phyloP scores from a whole-genome alignment of 768 basidiomycete genomes.

The Filobasidium wieringae region DNA sequence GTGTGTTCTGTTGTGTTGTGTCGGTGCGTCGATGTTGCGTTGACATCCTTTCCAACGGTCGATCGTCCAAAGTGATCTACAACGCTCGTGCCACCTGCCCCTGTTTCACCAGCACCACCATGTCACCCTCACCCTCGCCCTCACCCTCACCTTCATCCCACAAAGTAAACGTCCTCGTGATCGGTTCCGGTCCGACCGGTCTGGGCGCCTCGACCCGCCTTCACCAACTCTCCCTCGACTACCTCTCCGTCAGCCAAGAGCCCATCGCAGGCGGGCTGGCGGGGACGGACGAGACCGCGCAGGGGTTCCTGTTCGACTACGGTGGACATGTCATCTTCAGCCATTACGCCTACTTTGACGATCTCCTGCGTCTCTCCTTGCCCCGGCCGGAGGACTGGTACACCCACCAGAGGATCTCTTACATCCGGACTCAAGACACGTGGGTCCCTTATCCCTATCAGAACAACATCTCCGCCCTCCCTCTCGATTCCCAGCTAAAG shows the following conservation, averaged over 20 bases:
- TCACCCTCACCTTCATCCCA: background rate
- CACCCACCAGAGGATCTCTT: conserved; percentile 40
- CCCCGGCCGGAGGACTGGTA: conserved; percentile 40
- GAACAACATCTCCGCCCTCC: conserved; percentile 41
- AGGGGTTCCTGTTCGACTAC: conserved; percentile 42
- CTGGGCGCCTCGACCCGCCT: conserved; percentile 41
- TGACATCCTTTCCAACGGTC: too few relatives aligned
- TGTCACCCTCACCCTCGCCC: background rate
- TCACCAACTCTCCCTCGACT: conserved; percentile 31
- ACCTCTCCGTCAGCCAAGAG: conserved; percentile 34
- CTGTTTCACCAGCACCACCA: too few relatives aligned
- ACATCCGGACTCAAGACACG: conserved; percentile 33
- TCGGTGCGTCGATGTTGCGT: too few relatives aligned
- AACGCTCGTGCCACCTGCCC: too few relatives aligned
- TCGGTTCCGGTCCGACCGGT: conserved; percentile 41
- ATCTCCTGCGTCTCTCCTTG: conserved; percentile 37
- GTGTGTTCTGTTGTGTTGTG: too few relatives aligned
- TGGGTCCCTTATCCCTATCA: conserved; percentile 41
- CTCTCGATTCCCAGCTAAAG: conserved; percentile 37
- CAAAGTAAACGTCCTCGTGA: conserved; percentile 32
- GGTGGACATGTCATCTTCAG: conserved; percentile 42
- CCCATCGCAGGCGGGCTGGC: conserved; percentile 38
- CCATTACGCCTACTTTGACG: conserved; percentile 42
- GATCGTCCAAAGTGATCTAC: too few relatives aligned
- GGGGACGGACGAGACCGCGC: conserved; percentile 36